Base-by-base conservation (phyloP, 345 rosid species). In the Eutrema yunnanense region DNA sequence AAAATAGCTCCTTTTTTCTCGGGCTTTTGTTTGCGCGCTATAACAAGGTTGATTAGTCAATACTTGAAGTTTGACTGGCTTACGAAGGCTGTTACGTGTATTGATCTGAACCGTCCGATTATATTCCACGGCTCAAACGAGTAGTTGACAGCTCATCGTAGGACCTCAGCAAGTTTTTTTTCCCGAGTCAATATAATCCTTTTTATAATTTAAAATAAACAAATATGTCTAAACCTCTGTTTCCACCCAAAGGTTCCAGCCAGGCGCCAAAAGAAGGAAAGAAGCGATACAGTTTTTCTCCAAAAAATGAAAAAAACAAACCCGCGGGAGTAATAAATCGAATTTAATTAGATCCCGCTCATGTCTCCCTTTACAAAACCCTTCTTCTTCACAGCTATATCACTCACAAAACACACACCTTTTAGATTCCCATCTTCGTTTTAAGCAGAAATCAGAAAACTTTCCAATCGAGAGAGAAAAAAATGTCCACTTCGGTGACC, bases 401-500 rank as follows among this genome's bases (percentile, higher is more conserved):
- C 38, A 6, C 47, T 5, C 69, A 32, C 2, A 13, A 13, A 3
- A 1, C 71, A 12, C 36, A n/a, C 3, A 29, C 4, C 50, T 12
- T 12, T 61, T 16, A 1, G 4, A 11, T 19, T 47, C 22, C 29
- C 13, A 8, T 48, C 26, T 46, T 34, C 14, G 22, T 8, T 16
- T 16, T 13, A 8, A 26, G 9, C 3, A 49, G 10, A 36, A 52
- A 0, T 22, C 26, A 2, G 7, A 3, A 1, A 49, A 29, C 37
- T n/a, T 26, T 48, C 47, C 42, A 44, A 38, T 27, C 27, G 62
- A 71, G 57, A 48, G 41, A 52, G 9, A 2, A 6, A 36, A 16
- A 0, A 9, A 87, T 86, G 94, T 84, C 57, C 40, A 79, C 79
- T 67, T 58, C 82, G 0, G 85, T 87, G 71, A 88, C 80, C 72